These are phyloP conservation scores for Phellinidium pouzarii DNA, from an alignment of 1,284 basidiomycete genomes.

Conservation along the genomic window DNA sequence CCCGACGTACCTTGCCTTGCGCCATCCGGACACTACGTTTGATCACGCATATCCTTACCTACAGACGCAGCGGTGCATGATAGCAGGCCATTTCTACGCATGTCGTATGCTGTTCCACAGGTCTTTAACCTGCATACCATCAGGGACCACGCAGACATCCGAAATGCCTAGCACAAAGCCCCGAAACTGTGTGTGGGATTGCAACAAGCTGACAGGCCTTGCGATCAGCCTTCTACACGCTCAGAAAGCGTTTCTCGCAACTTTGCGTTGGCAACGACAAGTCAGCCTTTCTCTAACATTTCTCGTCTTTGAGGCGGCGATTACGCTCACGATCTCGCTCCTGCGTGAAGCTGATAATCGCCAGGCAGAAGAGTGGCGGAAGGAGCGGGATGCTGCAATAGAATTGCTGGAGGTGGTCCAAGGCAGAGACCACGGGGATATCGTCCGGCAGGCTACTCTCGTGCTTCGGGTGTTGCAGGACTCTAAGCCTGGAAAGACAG, in stretches of 20 bases:
- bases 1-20: conserved; percentile 23
- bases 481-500: background rate
- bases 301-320: conserved; percentile 29
- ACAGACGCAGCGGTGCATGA: conserved; percentile 23
- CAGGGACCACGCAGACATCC: background rate
- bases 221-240: conserved; percentile 25
- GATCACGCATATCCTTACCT: conserved; percentile 19
- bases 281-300: conserved; percentile 24
- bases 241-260: conserved; percentile 22
- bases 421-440: conserved; percentile 10
- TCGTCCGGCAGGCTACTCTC: conserved; percentile 12
- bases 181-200: conserved; percentile 18
- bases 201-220: conserved; percentile 25
- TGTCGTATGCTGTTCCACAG: conserved; percentile 28
- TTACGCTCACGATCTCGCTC: conserved; percentile 22
- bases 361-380: conserved; percentile 10
- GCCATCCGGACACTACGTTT: conserved; percentile 11
- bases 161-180: background rate
- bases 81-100: conserved; percentile 25
- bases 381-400: conserved; percentile 5
- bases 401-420: conserved; percentile 7
- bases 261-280: conserved; percentile 19
- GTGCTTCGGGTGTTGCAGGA: conserved; percentile 15
- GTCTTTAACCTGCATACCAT: conserved; percentile 4
- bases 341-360: conserved; percentile 6